phyloP scores from a whole-genome alignment of 208 protist species.

The Acanthamoeba healyi region DNA sequence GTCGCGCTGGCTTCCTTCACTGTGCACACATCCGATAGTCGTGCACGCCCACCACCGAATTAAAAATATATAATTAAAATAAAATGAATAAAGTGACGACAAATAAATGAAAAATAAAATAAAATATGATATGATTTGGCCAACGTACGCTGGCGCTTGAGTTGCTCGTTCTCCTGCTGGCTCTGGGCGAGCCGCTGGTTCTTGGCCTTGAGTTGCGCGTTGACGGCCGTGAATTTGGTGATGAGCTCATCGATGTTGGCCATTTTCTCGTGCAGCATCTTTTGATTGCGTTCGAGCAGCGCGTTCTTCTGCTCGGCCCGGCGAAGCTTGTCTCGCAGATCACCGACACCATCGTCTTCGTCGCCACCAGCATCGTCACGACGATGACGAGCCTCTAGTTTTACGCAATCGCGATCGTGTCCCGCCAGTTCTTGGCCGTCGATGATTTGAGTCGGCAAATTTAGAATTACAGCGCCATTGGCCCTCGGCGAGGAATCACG shows the following conservation, averaged over 20 bases:
- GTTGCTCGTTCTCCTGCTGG: background rate
- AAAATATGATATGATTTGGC: no score
- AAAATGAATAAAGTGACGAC: background rate
- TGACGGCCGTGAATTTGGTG: background rate
- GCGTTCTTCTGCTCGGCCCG: constrained; percentile 9
- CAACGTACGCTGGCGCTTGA: background rate
- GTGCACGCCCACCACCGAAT: no score
- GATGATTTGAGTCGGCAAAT: no score
- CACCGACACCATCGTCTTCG: no score
- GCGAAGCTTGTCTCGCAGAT: background rate
- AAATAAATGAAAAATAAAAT: no score
- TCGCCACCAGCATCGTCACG: no score
- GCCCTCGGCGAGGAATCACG: no score
- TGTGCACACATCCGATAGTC: background rate
- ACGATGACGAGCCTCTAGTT: no score
- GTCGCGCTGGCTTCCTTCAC: background rate
- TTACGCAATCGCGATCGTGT: no score
- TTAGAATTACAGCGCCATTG: no score
- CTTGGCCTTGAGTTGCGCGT: background rate
- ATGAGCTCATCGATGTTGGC: constrained; percentile 12
- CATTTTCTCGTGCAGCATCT: constrained; percentile 6
- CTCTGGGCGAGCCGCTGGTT: background rate
- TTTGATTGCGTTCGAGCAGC: constrained; percentile 6
- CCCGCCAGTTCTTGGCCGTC: no score
- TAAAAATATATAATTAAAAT: background rate